phyloP scores from a whole-genome alignment of 106 monocot genomes.

The Phalaenopsis equestris region DNA sequence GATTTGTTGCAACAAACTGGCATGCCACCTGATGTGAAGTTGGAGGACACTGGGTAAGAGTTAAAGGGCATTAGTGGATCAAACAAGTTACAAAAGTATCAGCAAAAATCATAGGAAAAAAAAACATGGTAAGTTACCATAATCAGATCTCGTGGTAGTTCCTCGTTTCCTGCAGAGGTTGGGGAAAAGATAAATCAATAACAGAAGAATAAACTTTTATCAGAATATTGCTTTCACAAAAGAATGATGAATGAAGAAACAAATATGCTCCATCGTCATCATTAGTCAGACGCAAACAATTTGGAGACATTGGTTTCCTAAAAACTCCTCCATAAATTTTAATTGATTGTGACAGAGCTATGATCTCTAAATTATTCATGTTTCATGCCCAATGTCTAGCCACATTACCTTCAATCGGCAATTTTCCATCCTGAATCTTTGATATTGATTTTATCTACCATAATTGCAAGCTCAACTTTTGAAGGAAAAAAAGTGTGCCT shows the following conservation, averaged over 20 bases:
- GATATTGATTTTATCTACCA: background rate
- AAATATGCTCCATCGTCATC: background rate
- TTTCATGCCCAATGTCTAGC: background rate
- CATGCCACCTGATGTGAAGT: conserved; percentile 97
- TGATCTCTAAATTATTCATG: background rate
- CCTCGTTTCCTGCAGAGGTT: conserved; percentile 75
- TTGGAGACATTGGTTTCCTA: background rate
- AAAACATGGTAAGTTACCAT: conserved; percentile 34
- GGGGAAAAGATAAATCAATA: conserved; percentile 7
- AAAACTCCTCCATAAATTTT: background rate
- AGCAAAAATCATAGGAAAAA: background rate
- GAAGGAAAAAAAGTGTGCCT: background rate
- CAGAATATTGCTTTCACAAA: background rate
- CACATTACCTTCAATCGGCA: background rate
- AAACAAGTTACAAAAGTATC: background rate
- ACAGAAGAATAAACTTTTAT: background rate
- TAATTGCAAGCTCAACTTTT: background rate
- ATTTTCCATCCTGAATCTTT: background rate
- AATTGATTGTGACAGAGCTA: background rate
- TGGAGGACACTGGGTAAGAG: conserved; percentile 46
- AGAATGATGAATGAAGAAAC: background rate
- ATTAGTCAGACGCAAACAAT: background rate
- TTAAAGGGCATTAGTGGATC: conserved; percentile 1
- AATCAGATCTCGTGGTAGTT: conserved; percentile 45
- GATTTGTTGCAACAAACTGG: conserved; percentile 63